phyloP scores from a whole-genome alignment of 192 early-diverging fungal genomes.

The Umbelopsis ramanniana region DNA sequence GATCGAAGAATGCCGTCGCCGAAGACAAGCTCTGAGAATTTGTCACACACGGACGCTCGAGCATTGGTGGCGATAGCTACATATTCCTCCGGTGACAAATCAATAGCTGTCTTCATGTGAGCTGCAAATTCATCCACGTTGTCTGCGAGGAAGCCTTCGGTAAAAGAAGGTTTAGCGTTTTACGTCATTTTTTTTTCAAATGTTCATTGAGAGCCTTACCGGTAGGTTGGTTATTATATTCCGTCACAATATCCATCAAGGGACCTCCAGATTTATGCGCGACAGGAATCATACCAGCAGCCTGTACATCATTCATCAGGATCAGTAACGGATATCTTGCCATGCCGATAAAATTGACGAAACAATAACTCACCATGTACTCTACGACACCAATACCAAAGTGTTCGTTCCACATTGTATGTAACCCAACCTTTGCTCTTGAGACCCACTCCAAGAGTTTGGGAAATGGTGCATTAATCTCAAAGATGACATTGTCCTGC shows the following conservation, averaged over 20 bases:
- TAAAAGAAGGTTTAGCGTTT: not conserved
- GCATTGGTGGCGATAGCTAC: slow-evolving; percentile 62
- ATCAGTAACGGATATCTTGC: not conserved
- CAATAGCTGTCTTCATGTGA: slow-evolving; percentile 50
- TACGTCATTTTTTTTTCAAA: not conserved
- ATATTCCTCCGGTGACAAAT: slow-evolving; percentile 46
- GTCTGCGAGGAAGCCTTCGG: slow-evolving; percentile 67
- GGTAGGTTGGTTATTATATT: slow-evolving; percentile 43
- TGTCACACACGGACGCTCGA: slow-evolving; percentile 59
- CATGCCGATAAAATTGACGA: not conserved
- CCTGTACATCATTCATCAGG: slow-evolving; percentile 44
- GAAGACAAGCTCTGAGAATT: slow-evolving; percentile 77
- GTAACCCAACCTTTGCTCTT: slow-evolving; percentile 77
- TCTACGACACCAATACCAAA: slow-evolving; percentile 99
- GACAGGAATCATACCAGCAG: slow-evolving; percentile 80
- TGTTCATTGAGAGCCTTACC: slow-evolving; percentile 26
- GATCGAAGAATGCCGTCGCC: slow-evolving; percentile 30
- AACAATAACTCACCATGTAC: slow-evolving; percentile 79
- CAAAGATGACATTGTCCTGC: slow-evolving; percentile 74
- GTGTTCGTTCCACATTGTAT: slow-evolving; percentile 98
- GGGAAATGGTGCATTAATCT: slow-evolving; percentile 81
- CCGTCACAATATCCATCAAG: slow-evolving; percentile 79
- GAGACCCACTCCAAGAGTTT: slow-evolving; percentile 67
- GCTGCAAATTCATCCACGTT: slow-evolving; percentile 69
- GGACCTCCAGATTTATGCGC: slow-evolving; percentile 89